Percentiles rank a stretch among this genome's conserved stretches.
These are phyloP conservation scores for Mediolabrus comicus DNA, from an alignment of 108 stramenopile species.

Conservation along the genomic window DNA sequence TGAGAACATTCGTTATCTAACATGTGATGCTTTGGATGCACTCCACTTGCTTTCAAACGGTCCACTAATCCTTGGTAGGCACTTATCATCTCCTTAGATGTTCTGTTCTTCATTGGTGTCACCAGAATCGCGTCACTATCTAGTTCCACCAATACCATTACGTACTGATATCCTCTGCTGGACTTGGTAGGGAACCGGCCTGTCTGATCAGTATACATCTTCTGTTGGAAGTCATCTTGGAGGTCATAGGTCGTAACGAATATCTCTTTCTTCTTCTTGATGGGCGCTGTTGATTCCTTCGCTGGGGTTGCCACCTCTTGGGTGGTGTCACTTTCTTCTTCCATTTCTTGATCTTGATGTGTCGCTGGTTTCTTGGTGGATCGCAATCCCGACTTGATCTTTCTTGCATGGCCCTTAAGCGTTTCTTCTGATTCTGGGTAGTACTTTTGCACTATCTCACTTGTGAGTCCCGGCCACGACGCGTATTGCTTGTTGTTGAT, in stretches of 20 bases:
- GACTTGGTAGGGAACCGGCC: slow-evolving; percentile 34
- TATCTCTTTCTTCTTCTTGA: not conserved
- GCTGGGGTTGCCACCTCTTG: not conserved
- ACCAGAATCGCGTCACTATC: slow-evolving; percentile 47
- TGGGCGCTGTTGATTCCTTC: no score
- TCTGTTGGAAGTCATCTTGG: not conserved
- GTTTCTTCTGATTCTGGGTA: slow-evolving; percentile 13
- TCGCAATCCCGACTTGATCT: not conserved
- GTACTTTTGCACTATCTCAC: slow-evolving; percentile 3
- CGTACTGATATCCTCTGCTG: slow-evolving; percentile 38
- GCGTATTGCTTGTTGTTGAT: slow-evolving; percentile 1
- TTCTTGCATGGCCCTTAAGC: slow-evolving; percentile 4
- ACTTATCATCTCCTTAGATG: not conserved
- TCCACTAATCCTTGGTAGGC: not conserved
- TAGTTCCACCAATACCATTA: slow-evolving; percentile 41
- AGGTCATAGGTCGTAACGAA: not conserved
- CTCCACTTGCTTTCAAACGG: not conserved
- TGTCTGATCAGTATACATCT: slow-evolving; percentile 47
- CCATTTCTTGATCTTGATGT: not conserved
- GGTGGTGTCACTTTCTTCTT: not conserved
- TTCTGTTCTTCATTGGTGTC: slow-evolving; percentile 23
- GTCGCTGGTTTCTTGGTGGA: slow-evolving; percentile 7
- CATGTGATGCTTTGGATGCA: slow-evolving; percentile 1
- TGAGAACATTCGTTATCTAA: slow-evolving; percentile 23
- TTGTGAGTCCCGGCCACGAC: slow-evolving; percentile 17